Evolutionary conservation across 2,329 filamentous ascomycete genomes (phyloP), one percentile per base, ranked within the genome.

Genomic region (Penicillium sp.): DNA sequence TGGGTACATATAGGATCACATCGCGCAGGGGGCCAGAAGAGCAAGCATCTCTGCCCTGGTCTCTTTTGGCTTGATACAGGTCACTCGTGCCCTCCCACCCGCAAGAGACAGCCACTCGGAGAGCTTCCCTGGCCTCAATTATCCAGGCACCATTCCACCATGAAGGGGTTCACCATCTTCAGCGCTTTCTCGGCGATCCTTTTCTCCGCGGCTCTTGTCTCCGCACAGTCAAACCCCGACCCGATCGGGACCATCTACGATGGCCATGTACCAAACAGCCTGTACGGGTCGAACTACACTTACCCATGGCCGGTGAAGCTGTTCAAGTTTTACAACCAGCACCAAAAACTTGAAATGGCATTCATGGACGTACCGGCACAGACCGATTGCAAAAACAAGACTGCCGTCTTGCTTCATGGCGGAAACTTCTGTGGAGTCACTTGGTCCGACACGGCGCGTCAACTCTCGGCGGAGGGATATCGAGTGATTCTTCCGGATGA

Each of bases 221-320:
- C 31, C 17, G 60, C 60, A 17, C 60, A 62, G 22, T 60, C 60
- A 5, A 51, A 17, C 12, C 57, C 57, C 20, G 60, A 62, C 43
- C 53, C 60, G 3, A 51, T 62, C 57, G 60, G 60, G 34, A 60
- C 57, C 20, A 62, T 62, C 43, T 54, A 60, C 15, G 28, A 60
- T 43, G 57, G 60, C 42, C 52, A 20, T 51, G 60, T 62, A 15
- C 57, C 60, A n/a, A 25, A 15, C 5, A 37, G 57, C 14, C 37
- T 62, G 51, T 59, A 60, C 20, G 60, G 60, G 41, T 60, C 60
- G 10, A 49, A 56, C 31, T 62, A 60, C 20, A 35, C 31, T 20
- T 63, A 63, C 20, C 61, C 61, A 22, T 63, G 61, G 61, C 61
- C 54, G 17, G 61, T 63, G 47, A 63, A 63, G 43, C 55, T 58